These are phyloP conservation scores for Pterocarpus santalinus DNA, from an alignment of 306 rosid genomes.

Conservation along the genomic window DNA sequence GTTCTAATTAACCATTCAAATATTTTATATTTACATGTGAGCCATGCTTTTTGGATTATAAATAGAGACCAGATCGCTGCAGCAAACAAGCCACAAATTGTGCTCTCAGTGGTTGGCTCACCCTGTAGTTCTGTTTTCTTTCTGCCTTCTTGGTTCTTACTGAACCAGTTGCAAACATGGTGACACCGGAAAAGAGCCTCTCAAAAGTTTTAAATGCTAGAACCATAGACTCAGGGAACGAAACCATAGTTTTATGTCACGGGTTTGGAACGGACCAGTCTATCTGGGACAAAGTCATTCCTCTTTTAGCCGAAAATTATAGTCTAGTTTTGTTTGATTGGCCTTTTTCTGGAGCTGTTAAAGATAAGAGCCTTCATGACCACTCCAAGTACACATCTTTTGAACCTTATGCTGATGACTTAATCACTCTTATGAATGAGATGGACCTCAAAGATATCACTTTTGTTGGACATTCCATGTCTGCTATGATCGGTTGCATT, in stretches of 20 bases:
- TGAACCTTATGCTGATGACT: conserved; percentile 68
- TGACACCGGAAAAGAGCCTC: conserved; percentile 44
- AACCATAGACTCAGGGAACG: conserved; percentile 55
- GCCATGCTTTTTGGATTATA: conserved; percentile 14
- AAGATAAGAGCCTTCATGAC: conserved; percentile 54
- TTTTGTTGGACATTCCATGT: conserved; percentile 90
- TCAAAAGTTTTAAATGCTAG: conserved; percentile 61
- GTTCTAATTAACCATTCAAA: too few relatives aligned
- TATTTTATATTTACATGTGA: neutral
- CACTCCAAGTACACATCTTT: conserved; percentile 63
- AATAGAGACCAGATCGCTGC: neutral
- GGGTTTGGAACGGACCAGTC: conserved; percentile 84
- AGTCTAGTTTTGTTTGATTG: conserved; percentile 74
- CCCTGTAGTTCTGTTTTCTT: neutral
- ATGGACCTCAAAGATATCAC: conserved; percentile 54
- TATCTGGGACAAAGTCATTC: conserved; percentile 73
- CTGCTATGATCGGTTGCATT: conserved; percentile 85
- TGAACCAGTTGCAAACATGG: conserved; percentile 14
- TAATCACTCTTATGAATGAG: conserved; percentile 67
- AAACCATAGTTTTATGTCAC: conserved; percentile 73
- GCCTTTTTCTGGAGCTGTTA: conserved; percentile 68
- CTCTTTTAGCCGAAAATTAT: conserved; percentile 56
- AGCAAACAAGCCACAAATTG: neutral
- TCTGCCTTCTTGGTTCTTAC: neutral
- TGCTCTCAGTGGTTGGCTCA: neutral